phyloP scores from a whole-genome alignment of 257 asterid genomes.

The Przewalskia tangutica region DNA sequence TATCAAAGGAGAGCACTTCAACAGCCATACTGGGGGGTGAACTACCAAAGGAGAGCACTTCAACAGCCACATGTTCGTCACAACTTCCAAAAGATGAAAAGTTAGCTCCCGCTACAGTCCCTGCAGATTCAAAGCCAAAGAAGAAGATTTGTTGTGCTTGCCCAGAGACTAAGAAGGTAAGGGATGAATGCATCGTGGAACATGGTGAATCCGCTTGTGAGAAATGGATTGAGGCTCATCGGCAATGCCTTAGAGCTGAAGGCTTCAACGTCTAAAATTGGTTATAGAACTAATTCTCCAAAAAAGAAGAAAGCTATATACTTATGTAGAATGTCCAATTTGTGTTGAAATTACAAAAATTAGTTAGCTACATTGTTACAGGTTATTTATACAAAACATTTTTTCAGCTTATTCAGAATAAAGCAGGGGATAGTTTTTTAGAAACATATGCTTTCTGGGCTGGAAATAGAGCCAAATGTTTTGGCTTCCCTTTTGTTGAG shows the following conservation, averaged over 20 bases:
- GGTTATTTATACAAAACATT: neutral
- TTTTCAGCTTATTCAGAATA: neutral
- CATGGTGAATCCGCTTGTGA: slow-evolving; percentile 73
- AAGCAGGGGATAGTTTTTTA: neutral
- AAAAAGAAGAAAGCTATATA: neutral
- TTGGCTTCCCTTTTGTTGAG: neutral
- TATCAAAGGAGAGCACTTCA: slow-evolving; percentile 21
- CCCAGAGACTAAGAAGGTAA: slow-evolving; percentile 77
- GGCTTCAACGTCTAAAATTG: slow-evolving; percentile 64
- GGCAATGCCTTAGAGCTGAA: slow-evolving; percentile 73
- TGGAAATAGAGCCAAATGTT: neutral
- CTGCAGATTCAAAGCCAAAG: slow-evolving; percentile 58
- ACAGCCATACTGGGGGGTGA: slow-evolving; percentile 41
- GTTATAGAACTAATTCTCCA: neutral
- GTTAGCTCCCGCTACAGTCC: slow-evolving; percentile 21
- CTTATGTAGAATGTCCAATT: neutral
- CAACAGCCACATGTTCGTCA: slow-evolving; percentile 31
- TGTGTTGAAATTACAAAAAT: neutral
- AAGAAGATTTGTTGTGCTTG: slow-evolving; percentile 96
- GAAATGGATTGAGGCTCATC: slow-evolving; percentile 83
- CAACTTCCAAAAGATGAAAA: slow-evolving; percentile 33
- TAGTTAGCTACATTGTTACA: neutral
- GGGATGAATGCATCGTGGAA: slow-evolving; percentile 79
- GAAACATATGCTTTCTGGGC: neutral
- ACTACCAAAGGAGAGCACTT: slow-evolving; percentile 18